Evolutionary conservation across 192 early-diverging fungal genomes (phyloP), one percentile per base, ranked within the genome.

Genomic region (Geranomyces variabilis): DNA sequence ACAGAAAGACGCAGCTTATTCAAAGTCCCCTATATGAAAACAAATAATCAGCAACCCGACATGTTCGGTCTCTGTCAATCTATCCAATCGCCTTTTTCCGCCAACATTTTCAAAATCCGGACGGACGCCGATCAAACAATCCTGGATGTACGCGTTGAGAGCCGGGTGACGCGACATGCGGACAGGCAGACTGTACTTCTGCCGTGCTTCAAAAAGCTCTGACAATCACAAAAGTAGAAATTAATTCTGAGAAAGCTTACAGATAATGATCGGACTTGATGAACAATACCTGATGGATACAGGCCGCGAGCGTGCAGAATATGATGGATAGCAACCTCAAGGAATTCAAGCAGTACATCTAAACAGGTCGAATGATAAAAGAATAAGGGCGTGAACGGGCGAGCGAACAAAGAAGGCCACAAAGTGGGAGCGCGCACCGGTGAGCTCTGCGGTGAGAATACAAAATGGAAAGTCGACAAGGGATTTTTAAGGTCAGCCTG

Each of bases 321-420:
- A 34, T 72, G 63, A 74, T 83, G 79, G 44, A 83, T 78, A 45
- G 79, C 75, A 8, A 75, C 78, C 70, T 83, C 81, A 10, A 80
- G 41, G 63, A 83, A 83, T 9, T 80, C 78, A 22, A 83, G 6
- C 3, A 83, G 43, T 28, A 61, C 45, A 44, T 80, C 81, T 67
- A n/a, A n/a, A n/a, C n/a, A n/a, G n/a, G n/a, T 41, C 10, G 36
- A 41, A 41, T 41, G 3, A n/a, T n/a, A n/a, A 3, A 41, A 41
- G 36, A 3, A 41, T 10, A 41, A 41, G 36, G n/a, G n/a, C n/a
- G n/a, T n/a, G n/a, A n/a, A n/a, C n/a, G n/a, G n/a, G n/a, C n/a
- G n/a, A n/a, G n/a, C n/a, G n/a, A n/a, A n/a, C n/a, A n/a, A n/a
- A n/a, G n/a, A n/a, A n/a, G n/a, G n/a, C n/a, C n/a, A 41, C 36